A percentile compares a stretch with the other conserved stretches of the same genome.
Evolutionary conservation across 2,329 filamentous ascomycete genomes (phyloP).

Genomic region (Aspergillus calidoustus): DNA sequence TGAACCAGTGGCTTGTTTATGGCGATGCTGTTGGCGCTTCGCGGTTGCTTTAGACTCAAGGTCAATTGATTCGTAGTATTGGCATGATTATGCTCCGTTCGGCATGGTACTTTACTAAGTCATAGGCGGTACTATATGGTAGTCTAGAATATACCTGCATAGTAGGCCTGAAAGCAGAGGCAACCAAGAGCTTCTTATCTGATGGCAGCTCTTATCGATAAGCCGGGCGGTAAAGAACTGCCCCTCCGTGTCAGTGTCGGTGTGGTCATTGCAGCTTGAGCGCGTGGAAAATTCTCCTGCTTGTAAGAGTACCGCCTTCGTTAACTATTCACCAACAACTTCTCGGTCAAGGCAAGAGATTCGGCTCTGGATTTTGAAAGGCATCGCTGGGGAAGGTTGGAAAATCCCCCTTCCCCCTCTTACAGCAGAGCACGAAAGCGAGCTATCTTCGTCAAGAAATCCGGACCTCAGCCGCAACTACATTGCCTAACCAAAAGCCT

Average conservation of each 20-base stretch:
- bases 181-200: background rate
- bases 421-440: background rate
- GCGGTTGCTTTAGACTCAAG: background rate
- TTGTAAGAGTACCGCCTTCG: slow-evolving; percentile 11
- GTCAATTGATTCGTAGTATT: background rate
- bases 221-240: slow-evolving; percentile 22
- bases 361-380: slow-evolving; percentile 1
- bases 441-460: background rate
- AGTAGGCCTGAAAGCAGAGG: background rate
- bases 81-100: no score
- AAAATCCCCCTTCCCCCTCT: slow-evolving; percentile 9
- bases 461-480: slow-evolving; percentile 12
- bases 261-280: slow-evolving; percentile 31
- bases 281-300: slow-evolving; percentile 31
- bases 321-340: slow-evolving; percentile 11
- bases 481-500: slow-evolving; percentile 12
- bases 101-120: background rate
- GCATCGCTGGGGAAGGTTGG: slow-evolving; percentile 12
- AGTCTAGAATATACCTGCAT: no score
- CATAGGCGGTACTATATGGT: background rate
- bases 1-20: background rate
- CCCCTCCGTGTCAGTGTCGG: slow-evolving; percentile 26
- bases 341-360: slow-evolving; percentile 3
- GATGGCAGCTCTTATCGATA: slow-evolving; percentile 15
- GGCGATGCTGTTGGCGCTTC: background rate